Base-by-base conservation (phyloP, 1,284 basidiomycete species). In the Sanguinoderma infundibulare region DNA sequence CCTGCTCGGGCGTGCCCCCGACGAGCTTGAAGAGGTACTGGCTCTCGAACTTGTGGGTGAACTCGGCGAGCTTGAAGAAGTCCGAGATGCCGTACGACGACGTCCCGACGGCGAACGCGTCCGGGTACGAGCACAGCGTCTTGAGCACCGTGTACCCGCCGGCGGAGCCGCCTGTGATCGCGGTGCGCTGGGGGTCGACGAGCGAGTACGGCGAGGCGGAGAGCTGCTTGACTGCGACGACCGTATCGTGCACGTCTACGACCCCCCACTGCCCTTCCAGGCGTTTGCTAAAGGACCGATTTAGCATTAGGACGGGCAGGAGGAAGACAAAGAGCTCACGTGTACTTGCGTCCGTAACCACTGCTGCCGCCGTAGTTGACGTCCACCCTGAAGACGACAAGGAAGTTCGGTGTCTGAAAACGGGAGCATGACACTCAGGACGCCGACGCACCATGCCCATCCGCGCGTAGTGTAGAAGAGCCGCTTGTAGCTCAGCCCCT, bases 321-420 rank as follows among this genome's bases (percentile, higher is more conserved):
- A 51, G 50, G 14, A 24, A 32, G 36, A 36, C 17, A 47, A 36
- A 9, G 26, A 20, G 58, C 78, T 60, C 68, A 80, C 83, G 75
- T 78, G 63, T 87, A 90, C 50, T 75, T 73, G 3, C 86, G 80
- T 0, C 89, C 89, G 65, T 87, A 89, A 0, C 87, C 87, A 5
- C 84, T 85, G 6, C 85, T 88, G 0, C 90, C 90, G 6, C 88
- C 81, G 66, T 90, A 91, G 69, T 91, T 87, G 17, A 92, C 87
- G 60, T 85, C 83, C 22, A 90, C 73, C 81, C 87, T 89, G 60
- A 59, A n/a, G 1, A 6, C 12, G 15, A 12, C 17, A 39, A 4
- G 9, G 30, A 39, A 3, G 20, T 3, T 42, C 32, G 55, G 47
- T 59, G 32, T n/a, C 22, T 32, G 34, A 32, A 15, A 9, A 38